A percentile compares a stretch with the other conserved stretches of the same genome.
Evolutionary conservation across 768 basidiomycete genomes (phyloP).

Genomic region (Dentipellis sp.): DNA sequence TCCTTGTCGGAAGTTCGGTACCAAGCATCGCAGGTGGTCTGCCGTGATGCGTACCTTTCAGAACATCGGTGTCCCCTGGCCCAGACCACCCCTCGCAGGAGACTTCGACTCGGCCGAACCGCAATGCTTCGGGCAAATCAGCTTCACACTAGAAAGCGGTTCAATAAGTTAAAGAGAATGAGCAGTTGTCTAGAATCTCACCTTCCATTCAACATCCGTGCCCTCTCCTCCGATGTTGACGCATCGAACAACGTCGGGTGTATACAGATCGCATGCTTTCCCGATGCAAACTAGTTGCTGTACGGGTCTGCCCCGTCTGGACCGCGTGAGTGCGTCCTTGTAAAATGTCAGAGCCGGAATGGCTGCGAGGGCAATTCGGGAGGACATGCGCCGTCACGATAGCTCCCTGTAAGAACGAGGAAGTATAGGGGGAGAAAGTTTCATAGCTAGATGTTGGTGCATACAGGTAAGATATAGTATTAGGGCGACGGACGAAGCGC

Average conservation of each 20-base stretch:
- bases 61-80: constrained; percentile 74
- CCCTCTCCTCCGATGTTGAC: constrained; percentile 70
- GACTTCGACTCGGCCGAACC: constrained; percentile 80
- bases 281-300: constrained; percentile 78
- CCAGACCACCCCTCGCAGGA: constrained; percentile 87
- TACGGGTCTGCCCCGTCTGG: constrained; percentile 59
- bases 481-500: too few species aligned
- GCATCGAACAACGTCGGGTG: constrained; percentile 83
- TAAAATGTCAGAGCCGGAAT: constrained; percentile 78
- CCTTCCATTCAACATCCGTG: constrained; percentile 87
- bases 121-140: constrained; percentile 73
- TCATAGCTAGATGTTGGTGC: too few species aligned
- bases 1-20: constrained; percentile 31
- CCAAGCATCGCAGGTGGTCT: not conserved
- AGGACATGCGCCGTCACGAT: constrained; percentile 30
- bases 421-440: too few species aligned
- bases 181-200: constrained; percentile 21
- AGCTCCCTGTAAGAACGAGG: too few species aligned
- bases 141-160: constrained; percentile 63
- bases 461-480: too few species aligned
- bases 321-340: constrained; percentile 51
- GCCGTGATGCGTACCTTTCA: constrained; percentile 52
- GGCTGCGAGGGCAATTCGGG: constrained; percentile 60
- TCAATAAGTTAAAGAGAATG: not conserved
- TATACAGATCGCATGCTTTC: constrained; percentile 63